These are phyloP conservation scores for Coprinellus aureogranulatus DNA, from an alignment of 768 basidiomycete species.

Conservation along the genomic window DNA sequence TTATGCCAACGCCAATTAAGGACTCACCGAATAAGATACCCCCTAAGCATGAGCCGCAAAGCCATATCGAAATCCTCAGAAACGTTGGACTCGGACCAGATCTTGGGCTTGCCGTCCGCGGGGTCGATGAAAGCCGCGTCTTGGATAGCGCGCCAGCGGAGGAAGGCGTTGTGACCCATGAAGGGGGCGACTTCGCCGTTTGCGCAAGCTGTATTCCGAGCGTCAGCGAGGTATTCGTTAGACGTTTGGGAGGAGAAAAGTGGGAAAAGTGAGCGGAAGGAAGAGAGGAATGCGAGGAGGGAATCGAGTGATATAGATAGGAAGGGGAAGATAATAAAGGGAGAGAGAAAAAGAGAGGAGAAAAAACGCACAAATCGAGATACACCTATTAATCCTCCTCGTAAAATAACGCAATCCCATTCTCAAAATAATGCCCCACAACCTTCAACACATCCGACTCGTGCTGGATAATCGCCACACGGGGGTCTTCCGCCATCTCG, in stretches of 20 bases:
- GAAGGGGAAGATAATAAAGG: not conserved
- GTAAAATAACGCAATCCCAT: conserved; percentile 85
- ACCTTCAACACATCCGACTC: conserved; percentile 86
- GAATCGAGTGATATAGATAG: no score
- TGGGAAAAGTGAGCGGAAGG: no score
- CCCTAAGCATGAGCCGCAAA: conserved; percentile 54
- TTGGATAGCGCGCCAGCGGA: conserved; percentile 84
- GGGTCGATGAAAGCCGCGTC: conserved; percentile 75
- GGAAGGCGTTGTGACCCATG: conserved; percentile 81
- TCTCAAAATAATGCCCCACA: conserved; percentile 85
- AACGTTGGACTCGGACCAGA: conserved; percentile 76
- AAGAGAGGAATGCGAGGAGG: no score
- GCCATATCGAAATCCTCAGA: conserved; percentile 87
- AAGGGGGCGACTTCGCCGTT: conserved; percentile 83
- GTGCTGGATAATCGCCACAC: conserved; percentile 84
- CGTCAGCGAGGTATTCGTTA: no score
- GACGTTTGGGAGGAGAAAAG: no score
- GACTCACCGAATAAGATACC: conserved; percentile 78
- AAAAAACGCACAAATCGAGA: conserved; percentile 59
- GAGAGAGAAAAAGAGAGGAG: conserved; percentile 19
- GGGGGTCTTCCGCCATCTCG: conserved; percentile 72
- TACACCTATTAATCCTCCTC: conserved; percentile 70
- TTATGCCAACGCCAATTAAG: no score
- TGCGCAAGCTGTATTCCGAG: conserved; percentile 54
- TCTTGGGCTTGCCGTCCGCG: conserved; percentile 62